Evolutionary conservation across 2,329 filamentous ascomycete genomes (phyloP), one percentile per base, ranked within the genome.

Genomic region (Akanthomyces uredinophilus): DNA sequence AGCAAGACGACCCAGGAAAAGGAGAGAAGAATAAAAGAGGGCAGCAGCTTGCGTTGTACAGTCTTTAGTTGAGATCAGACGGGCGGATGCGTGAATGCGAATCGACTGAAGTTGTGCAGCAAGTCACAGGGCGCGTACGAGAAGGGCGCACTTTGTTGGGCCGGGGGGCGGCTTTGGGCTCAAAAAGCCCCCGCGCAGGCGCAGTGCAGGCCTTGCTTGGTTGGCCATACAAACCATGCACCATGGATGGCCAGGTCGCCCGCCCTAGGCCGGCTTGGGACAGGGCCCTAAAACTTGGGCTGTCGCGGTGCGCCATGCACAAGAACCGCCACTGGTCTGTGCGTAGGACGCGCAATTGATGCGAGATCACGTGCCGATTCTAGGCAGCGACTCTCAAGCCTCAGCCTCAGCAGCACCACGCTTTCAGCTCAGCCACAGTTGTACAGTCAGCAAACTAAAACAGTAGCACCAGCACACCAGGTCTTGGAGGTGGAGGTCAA

Each of bases 81-180:
- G 47, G 56, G 13, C 6, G 11, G 13, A 43, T 47, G 54, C 46
- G 56, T 59, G 37, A 59, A 44, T 59, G 46, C 35, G 37, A 59
- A 29, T 24, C 20, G 18, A 35, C 46, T 22, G 2, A 10, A 18
- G 46, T 41, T 49, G 55, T 56, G 53, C 24, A 32, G 24, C 18
- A 41, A 35, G 41, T 46, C 39, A 56, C 47, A 50, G 32, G 55
- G 55, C 55, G 53, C 24, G 46, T 24, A 41, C 44, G 41, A 27
- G 55, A 60, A 60, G 57, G 57, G 37, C 37, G 57, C 5, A 18
- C 57, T 52, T 52, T 52, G 56, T 51, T 51, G 57, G 47, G 57
- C 57, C 37, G 32, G 20, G n/a, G n/a, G n/a, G n/a, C n/a, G n/a
- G 4, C 20, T 52, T 41, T n/a, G 35, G 35, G 46, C n/a, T n/a